Conservation (phyloP, 2,329 filamentous ascomycete genomes). For the Colletotrichum sansevieriae region DNA sequence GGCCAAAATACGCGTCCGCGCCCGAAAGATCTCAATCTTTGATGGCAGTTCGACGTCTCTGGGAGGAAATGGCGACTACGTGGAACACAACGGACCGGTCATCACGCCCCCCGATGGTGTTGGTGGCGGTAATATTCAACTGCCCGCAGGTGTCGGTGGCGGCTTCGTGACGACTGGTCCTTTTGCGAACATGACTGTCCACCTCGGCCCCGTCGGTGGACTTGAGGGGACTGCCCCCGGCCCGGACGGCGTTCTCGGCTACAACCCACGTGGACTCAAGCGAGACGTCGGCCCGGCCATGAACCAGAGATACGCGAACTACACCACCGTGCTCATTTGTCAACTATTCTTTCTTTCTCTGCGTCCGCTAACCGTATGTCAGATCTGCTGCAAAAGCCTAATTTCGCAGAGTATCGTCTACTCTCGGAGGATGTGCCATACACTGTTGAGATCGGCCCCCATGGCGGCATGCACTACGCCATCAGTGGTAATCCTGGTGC, state of each 20-base stretch:
- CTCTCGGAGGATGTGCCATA: slow-evolving; percentile 52
- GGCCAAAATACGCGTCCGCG: slow-evolving; percentile 52
- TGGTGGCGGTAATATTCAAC: slow-evolving; percentile 43
- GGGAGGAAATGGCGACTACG: slow-evolving; percentile 53
- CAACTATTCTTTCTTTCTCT: not conserved
- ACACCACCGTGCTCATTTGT: slow-evolving; percentile 44
- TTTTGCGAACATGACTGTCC: slow-evolving; percentile 54
- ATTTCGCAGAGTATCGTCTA: slow-evolving; percentile 52
- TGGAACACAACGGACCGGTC: slow-evolving; percentile 47
- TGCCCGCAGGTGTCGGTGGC: slow-evolving; percentile 59
- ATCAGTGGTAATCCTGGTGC: slow-evolving; percentile 52
- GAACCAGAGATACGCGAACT: slow-evolving; percentile 49
- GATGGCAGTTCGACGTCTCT: slow-evolving; percentile 57
- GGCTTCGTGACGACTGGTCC: slow-evolving; percentile 63
- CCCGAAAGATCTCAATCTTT: slow-evolving; percentile 62
- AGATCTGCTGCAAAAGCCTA: slow-evolving; percentile 49
- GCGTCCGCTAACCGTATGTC: not conserved
- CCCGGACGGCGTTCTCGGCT: slow-evolving; percentile 48
- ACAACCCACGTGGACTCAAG: slow-evolving; percentile 53
- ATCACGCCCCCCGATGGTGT: slow-evolving; percentile 47
- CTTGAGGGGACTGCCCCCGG: slow-evolving; percentile 41
- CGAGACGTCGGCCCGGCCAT: slow-evolving; percentile 48
- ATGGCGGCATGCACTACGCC: slow-evolving; percentile 49
- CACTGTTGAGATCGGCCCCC: slow-evolving; percentile 48
- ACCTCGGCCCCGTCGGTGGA: slow-evolving; percentile 50